These are phyloP conservation scores for Aquilaria sinensis DNA, from an alignment of 345 rosid genomes.

Conservation along the genomic window DNA sequence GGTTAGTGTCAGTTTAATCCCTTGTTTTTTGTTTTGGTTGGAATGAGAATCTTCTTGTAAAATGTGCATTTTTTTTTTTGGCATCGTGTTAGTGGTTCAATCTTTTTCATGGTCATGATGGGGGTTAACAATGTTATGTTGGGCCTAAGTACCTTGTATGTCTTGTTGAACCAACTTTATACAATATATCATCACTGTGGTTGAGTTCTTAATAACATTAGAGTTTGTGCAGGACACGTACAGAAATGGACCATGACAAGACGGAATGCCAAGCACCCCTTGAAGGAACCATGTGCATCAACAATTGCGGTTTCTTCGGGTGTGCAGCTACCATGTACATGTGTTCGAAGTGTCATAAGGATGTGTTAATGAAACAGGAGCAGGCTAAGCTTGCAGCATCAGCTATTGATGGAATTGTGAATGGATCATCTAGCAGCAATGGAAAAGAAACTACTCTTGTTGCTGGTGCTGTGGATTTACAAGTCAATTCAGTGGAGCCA, in stretches of 20 bases:
- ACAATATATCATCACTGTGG: not conserved
- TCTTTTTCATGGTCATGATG: no score
- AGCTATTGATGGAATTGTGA: slow-evolving; percentile 54
- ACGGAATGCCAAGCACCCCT: slow-evolving; percentile 95
- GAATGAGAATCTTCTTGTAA: no score
- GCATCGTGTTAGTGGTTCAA: no score
- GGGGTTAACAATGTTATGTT: no score
- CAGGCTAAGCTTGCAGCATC: slow-evolving; percentile 72
- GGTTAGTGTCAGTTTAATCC: no score
- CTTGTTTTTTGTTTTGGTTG: no score
- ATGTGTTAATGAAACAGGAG: slow-evolving; percentile 59
- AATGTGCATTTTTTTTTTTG: no score
- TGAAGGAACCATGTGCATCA: slow-evolving; percentile 68
- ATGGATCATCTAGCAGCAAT: slow-evolving; percentile 36
- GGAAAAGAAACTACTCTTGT: slow-evolving; percentile 25
- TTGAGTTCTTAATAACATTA: not conserved
- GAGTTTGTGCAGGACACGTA: slow-evolving; percentile 26
- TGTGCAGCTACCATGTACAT: slow-evolving; percentile 92
- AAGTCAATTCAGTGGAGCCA: slow-evolving; percentile 30
- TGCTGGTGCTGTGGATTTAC: slow-evolving; percentile 36
- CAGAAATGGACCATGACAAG: slow-evolving; percentile 63
- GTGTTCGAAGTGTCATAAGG: slow-evolving; percentile 98
- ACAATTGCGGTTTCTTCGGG: slow-evolving; percentile 96
- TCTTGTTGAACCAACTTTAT: no score
- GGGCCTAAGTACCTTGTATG: no score